phyloP scores from a whole-genome alignment of 148 eudicot species.

The Rhododendron simsii region DNA sequence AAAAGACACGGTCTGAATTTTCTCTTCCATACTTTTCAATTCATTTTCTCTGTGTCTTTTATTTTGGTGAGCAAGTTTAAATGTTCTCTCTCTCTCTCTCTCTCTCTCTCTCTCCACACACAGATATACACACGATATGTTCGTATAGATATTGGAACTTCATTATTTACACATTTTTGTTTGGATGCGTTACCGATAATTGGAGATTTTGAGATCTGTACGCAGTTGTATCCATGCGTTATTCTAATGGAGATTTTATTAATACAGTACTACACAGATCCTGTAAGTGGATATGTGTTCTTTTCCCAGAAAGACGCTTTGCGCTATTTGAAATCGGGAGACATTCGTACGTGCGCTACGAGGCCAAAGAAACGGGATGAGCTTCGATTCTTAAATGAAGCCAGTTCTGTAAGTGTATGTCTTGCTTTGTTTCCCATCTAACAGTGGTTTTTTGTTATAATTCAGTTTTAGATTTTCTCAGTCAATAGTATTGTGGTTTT shows the following conservation, averaged over 20 bases:
- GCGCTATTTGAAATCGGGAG: constrained; percentile 70
- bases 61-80: background rate
- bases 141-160: background rate
- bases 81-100: background rate
- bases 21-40: background rate
- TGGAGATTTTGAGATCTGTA: background rate
- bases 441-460: background rate
- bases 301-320: constrained; percentile 56
- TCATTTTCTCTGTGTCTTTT: background rate
- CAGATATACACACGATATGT: background rate
- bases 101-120: background rate
- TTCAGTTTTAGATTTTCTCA: background rate
- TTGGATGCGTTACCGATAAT: background rate
- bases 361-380: constrained; percentile 45
- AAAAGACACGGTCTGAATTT: constrained; percentile 39
- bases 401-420: constrained; percentile 36
- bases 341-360: constrained; percentile 43
- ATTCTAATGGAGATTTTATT: constrained; percentile 4
- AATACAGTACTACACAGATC: constrained; percentile 42
- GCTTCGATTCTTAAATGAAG: constrained; percentile 22
- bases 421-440: constrained; percentile 4
- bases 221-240: background rate
- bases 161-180: background rate
- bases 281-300: constrained; percentile 54
- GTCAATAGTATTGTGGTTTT: background rate